Percentiles rank a stretch among this genome's conserved stretches.
Evolutionary conservation across 805 yeast genomes (phyloP).

Genomic region (Saccharomycopsis sp.): DNA sequence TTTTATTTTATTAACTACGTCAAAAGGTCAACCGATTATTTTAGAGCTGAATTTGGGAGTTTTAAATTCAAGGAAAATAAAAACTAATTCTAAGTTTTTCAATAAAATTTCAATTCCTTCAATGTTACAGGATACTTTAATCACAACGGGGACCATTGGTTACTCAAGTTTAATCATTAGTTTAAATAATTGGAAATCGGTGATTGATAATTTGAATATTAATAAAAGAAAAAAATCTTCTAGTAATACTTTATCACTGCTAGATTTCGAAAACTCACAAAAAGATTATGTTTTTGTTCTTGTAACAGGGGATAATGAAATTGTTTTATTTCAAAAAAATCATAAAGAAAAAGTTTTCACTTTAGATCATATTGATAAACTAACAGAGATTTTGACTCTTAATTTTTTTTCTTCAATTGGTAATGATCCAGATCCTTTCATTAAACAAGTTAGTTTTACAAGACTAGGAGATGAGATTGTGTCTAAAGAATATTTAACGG

Average conservation of each 20-base stretch:
- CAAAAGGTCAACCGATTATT: constrained; percentile 12
- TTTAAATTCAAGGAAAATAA: constrained; percentile 9
- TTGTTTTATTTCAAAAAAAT: constrained; percentile 51
- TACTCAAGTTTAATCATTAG: constrained; percentile 4
- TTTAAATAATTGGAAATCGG: constrained; percentile 5
- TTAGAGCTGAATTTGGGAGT: constrained; percentile 11
- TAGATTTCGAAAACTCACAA: constrained; percentile 10
- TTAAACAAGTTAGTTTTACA: constrained; percentile 56
- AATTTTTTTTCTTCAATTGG: constrained; percentile 17
- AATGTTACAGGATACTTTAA: constrained; percentile 13
- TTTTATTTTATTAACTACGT: constrained; percentile 14
- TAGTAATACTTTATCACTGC: not conserved
- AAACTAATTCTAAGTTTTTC: constrained; percentile 12
- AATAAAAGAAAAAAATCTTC: constrained; percentile 1
- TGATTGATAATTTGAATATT: constrained; percentile 2
- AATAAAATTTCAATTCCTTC: constrained; percentile 11
- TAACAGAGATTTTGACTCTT: constrained; percentile 23
- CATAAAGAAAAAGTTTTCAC: constrained; percentile 32
- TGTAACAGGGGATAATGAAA: constrained; percentile 60
- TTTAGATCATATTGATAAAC: constrained; percentile 27
- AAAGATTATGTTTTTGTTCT: constrained; percentile 14
- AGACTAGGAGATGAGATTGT: constrained; percentile 48
- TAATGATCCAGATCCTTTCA: constrained; percentile 24
- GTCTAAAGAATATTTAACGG: constrained; percentile 54
- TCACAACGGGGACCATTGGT: constrained; percentile 14